phyloP scores from a whole-genome alignment of 306 rosid genomes.

The Mimosa bimucronata region DNA sequence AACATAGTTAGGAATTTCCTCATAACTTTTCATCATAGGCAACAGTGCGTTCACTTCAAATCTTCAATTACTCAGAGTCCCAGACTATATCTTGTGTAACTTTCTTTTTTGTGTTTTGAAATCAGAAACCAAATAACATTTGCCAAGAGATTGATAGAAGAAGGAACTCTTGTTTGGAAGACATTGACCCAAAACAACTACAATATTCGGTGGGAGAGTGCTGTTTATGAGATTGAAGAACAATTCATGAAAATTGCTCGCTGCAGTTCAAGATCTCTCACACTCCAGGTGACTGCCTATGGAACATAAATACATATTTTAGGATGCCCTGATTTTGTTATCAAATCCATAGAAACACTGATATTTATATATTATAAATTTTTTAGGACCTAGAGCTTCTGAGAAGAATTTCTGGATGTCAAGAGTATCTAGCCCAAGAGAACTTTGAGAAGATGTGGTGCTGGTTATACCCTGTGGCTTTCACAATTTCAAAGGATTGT shows the following conservation, averaged over 20 bases:
- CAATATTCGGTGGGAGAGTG: slow-evolving; percentile 73
- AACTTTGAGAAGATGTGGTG: slow-evolving; percentile 96
- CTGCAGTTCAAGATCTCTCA: slow-evolving; percentile 78
- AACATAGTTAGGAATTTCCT: slow-evolving; percentile 19
- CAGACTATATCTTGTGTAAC: slow-evolving; percentile 29
- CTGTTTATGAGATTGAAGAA: slow-evolving; percentile 71
- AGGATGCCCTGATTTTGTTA: slow-evolving; percentile 3
- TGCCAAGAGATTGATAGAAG: slow-evolving; percentile 71
- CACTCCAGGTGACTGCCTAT: slow-evolving; percentile 62
- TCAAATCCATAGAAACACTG: slow-evolving; percentile 15
- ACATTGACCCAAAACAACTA: slow-evolving; percentile 66
- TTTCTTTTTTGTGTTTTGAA: slow-evolving; percentile 9
- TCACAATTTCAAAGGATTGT: slow-evolving; percentile 66
- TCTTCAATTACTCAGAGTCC: slow-evolving; percentile 31
- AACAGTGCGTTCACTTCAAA: slow-evolving; percentile 29
- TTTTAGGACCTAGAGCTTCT: slow-evolving; percentile 81
- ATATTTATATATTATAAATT: slow-evolving; percentile 29
- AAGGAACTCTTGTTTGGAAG: slow-evolving; percentile 85
- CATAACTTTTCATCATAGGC: slow-evolving; percentile 23
- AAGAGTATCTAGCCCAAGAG: slow-evolving; percentile 65
- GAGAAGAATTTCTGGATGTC: slow-evolving; percentile 82
- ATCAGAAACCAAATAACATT: slow-evolving; percentile 80
- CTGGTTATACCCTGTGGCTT: slow-evolving; percentile 95
- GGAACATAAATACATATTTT: not conserved
- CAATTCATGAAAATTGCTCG: slow-evolving; percentile 74